Evolutionary conservation across 1,284 basidiomycete species (phyloP), one percentile per base, ranked within the genome.

Genomic region (Cystobasidium slooffiae): DNA sequence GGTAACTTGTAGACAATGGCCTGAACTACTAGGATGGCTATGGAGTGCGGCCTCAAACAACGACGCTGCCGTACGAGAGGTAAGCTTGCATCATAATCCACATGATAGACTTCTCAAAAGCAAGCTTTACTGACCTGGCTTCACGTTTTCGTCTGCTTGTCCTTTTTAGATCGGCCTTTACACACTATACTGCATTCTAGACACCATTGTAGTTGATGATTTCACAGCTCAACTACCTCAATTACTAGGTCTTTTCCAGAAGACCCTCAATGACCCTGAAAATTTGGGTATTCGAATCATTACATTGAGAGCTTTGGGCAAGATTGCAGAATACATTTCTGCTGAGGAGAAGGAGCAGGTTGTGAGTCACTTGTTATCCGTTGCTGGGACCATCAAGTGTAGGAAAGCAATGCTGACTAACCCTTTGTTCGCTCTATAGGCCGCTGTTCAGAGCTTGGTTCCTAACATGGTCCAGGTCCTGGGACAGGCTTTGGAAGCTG

Each of bases 271-370:
- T 41, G 97, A 99, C 84, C 89, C 92, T 6, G 92, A 96, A 82
- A 94, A 91, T 77, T 85, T 91, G 59, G 93, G 95, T 79, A 94
- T 99, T 75, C 88, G 95, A 73, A 89, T 98, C 75, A 97, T 93
- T 56, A 93, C 95, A 47, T 90, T 95, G 72, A 90, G 94, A 78
- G 90, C 93, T 43, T 86, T 99, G 64, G 94, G 94, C 76, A 90
- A 93, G 78, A 88, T 99, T 37, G 93, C 95, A 22, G 93, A 96
- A 83, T 97, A 94, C 83, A 90, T 99, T 75, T 93, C 95, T 78
- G 81, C 86, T 39, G 93, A 93, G 72, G 93, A 97, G 81, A 95
- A 94, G 84, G 85, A 84, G 55, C 91, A 95, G 78, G 89, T 99
- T 75, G 91, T 93, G 79, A 80, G 90, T 84, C 7, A 20, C 64